Evolutionary conservation across 805 yeast species (phyloP).

Genomic region (Kuraishia cidri): DNA sequence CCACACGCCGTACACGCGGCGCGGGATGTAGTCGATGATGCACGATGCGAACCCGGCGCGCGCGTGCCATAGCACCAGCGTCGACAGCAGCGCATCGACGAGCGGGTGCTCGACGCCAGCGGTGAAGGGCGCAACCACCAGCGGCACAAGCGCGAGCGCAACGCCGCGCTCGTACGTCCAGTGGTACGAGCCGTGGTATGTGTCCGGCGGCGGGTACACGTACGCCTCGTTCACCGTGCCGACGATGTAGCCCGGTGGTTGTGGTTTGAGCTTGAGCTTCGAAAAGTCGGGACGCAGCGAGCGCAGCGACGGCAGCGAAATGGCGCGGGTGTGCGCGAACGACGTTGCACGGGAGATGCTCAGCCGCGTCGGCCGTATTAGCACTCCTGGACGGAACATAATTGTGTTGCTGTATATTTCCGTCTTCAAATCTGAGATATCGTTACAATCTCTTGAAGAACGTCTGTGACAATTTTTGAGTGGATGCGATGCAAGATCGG

Average conservation of each 20-base stretch:
- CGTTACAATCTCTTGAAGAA: no score
- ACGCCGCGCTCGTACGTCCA: conserved; percentile 66
- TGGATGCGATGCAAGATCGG: no score
- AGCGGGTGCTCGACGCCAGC: conserved; percentile 41
- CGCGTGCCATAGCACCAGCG: conserved; percentile 52
- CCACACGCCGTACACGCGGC: conserved; percentile 60
- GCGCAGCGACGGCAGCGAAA: no score
- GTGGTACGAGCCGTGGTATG: conserved; percentile 61
- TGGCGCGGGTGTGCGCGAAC: no score
- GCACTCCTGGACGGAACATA: no score
- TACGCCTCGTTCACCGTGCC: conserved; percentile 71
- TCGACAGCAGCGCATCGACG: conserved; percentile 6
- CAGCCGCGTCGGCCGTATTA: no score
- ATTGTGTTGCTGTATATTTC: no score
- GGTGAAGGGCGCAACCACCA: conserved; percentile 51
- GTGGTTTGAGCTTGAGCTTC: conserved; percentile 13
- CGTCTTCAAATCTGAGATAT: no score
- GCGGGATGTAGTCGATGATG: conserved; percentile 72
- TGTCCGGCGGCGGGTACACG: conserved; percentile 46
- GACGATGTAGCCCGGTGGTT: conserved; percentile 66
- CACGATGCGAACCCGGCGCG: conserved; percentile 70
- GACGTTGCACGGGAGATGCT: no score
- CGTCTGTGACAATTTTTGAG: no score
- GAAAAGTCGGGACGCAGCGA: conserved; percentile 3
- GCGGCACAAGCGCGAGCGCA: conserved; percentile 54